Conservation (phyloP, 192 early-diverging fungal species). For the Podila clonocystis region DNA sequence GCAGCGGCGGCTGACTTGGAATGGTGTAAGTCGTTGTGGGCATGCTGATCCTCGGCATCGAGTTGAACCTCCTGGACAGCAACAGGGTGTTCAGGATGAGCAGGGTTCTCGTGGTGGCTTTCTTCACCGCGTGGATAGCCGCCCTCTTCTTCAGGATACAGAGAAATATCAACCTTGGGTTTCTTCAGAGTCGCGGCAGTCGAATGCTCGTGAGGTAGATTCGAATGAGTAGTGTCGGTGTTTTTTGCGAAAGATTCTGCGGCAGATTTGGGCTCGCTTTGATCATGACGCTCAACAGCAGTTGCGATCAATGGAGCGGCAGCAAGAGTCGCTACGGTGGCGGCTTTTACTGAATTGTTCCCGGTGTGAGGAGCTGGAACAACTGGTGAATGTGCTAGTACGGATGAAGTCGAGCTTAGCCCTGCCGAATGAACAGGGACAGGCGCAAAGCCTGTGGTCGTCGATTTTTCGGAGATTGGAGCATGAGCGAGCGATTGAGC, state of each 20-base stretch:
- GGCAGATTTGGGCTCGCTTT: background rate
- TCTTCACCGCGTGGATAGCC: conserved; percentile 13
- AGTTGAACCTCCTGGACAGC: background rate
- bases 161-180: background rate
- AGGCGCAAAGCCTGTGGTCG: too few species aligned
- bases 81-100: conserved; percentile 1
- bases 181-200: background rate
- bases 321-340: background rate
- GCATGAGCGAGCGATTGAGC: too few species aligned
- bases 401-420: too few species aligned
- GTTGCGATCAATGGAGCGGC: background rate
- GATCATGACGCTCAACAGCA: background rate
- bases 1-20: background rate
- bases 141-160: conserved; percentile 22
- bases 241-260: background rate
- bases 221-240: too few species aligned
- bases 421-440: too few species aligned
- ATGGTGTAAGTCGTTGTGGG: background rate
- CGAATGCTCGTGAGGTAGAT: background rate
- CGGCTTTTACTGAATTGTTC: too few species aligned
- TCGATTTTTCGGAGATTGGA: too few species aligned
- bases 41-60: background rate
- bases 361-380: too few species aligned
- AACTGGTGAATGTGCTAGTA: too few species aligned
- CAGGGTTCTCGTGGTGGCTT: conserved; percentile 8